These are phyloP conservation scores for Ricinus communis DNA, from an alignment of 345 rosid species.

Conservation along the genomic window DNA sequence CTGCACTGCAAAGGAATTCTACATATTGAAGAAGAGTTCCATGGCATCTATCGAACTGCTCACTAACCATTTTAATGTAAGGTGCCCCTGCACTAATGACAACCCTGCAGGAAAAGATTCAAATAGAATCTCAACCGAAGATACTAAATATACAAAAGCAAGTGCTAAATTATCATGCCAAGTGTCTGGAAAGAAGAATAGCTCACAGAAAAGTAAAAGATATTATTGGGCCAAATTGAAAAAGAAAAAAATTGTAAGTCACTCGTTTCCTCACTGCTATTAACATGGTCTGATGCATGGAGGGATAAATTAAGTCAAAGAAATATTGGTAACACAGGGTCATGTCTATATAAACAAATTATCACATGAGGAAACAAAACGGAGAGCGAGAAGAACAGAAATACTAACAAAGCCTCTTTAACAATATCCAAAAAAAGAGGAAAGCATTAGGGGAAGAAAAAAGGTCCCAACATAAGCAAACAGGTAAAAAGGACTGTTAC, in stretches of 20 bases:
- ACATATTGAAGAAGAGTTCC: slow-evolving; percentile 98
- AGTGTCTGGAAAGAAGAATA: background rate
- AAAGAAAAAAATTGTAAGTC: background rate
- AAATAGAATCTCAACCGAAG: too few relatives aligned
- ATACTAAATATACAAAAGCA: background rate
- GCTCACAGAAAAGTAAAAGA: background rate
- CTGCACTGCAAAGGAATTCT: slow-evolving; percentile 85
- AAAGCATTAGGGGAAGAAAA: too few relatives aligned
- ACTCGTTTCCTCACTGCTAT: too few relatives aligned
- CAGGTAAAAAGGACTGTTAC: background rate
- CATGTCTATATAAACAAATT: background rate
- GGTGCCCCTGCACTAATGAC: slow-evolving; percentile 92
- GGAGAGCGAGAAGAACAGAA: too few relatives aligned
- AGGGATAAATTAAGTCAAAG: background rate
- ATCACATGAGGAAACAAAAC: too few relatives aligned
- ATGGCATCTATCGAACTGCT: slow-evolving; percentile 97
- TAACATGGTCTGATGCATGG: background rate
- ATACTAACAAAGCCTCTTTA: too few relatives aligned
- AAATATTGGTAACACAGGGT: background rate
- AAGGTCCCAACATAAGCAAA: background rate
- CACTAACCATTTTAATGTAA: slow-evolving; percentile 97
- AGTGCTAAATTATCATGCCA: background rate
- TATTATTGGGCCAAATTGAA: background rate
- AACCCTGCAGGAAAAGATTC: slow-evolving; percentile 58
- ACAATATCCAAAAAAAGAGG: too few relatives aligned